Evolutionary conservation across 305 asterid genomes (phyloP).

Genomic region (Andrographis paniculata): DNA sequence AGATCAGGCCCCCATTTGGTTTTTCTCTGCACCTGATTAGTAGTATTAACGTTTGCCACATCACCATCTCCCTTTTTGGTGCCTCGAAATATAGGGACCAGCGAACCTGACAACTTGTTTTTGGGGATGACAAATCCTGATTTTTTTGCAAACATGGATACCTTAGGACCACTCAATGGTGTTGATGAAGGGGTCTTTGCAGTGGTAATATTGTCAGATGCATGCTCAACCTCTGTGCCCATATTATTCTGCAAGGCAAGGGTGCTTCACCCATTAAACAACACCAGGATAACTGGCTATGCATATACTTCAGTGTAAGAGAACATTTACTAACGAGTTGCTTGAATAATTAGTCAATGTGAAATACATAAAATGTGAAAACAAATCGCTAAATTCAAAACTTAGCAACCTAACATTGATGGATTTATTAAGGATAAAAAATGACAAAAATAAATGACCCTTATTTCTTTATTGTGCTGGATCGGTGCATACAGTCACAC

Average conservation of each 20-base stretch:
- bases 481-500: no score
- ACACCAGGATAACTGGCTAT: constrained; percentile 7
- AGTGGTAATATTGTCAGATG: constrained; percentile 29
- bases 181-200: constrained; percentile 36
- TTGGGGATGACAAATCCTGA: constrained; percentile 87
- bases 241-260: constrained; percentile 33
- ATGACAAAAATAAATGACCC: no score
- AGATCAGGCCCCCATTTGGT: constrained; percentile 95
- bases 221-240: constrained; percentile 56
- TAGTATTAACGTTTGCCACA: constrained; percentile 39
- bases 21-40: constrained; percentile 50
- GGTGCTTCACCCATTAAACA: constrained; percentile 21
- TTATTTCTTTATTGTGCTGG: no score
- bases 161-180: constrained; percentile 45
- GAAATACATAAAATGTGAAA: constrained; percentile 1
- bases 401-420: no score
- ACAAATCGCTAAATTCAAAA: constrained; percentile 1
- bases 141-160: constrained; percentile 57
- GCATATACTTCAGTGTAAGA: background rate
- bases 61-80: constrained; percentile 54
- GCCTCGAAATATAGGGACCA: constrained; percentile 63
- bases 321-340: constrained; percentile 1
- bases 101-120: constrained; percentile 78
- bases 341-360: background rate
- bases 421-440: no score